These are phyloP conservation scores for Penicillium verhagenii DNA, from an alignment of 495 filamentous ascomycete genomes.

Conservation along the genomic window DNA sequence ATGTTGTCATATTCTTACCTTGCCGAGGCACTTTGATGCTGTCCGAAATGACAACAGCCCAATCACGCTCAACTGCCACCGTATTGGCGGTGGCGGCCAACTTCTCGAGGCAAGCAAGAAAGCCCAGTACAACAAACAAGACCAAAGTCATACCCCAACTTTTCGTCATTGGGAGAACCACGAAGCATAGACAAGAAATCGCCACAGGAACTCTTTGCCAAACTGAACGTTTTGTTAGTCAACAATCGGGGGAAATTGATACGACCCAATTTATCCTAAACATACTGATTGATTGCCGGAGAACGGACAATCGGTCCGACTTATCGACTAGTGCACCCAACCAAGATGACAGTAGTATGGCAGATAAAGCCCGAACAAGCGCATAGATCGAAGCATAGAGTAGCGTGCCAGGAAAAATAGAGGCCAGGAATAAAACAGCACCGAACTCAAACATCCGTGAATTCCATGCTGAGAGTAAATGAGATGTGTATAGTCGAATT, in stretches of 20 bases:
- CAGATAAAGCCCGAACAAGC: conserved; percentile 28
- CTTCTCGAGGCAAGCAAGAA: conserved; percentile 60
- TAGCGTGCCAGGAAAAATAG: conserved; percentile 55
- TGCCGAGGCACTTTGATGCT: conserved; percentile 32
- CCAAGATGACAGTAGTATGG: conserved; percentile 37
- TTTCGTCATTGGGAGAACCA: conserved; percentile 14
- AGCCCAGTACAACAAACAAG: conserved; percentile 42
- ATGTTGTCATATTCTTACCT: conserved; percentile 21
- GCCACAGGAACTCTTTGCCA: conserved; percentile 42
- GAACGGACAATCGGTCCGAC: conserved; percentile 46
- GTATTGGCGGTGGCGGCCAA: conserved; percentile 53
- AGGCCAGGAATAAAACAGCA: conserved; percentile 60
- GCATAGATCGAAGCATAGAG: conserved; percentile 44
- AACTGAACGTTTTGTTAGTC: conserved; percentile 21
- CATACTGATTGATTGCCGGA: conserved; percentile 51
- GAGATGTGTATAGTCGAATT: conserved; percentile 52
- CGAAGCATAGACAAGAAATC: conserved; percentile 34
- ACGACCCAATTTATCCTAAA: not conserved
- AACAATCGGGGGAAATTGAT: not conserved
- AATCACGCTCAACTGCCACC: conserved; percentile 65
- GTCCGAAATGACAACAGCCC: conserved; percentile 51
- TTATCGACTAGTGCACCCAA: conserved; percentile 46
- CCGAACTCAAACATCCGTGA: conserved; percentile 67
- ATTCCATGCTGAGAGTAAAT: conserved; percentile 71
- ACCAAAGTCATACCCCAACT: conserved; percentile 18